Percentiles rank a stretch among this genome's conserved stretches.
phyloP scores from a whole-genome alignment of 768 basidiomycete genomes.

The Mrakia blollopis region DNA sequence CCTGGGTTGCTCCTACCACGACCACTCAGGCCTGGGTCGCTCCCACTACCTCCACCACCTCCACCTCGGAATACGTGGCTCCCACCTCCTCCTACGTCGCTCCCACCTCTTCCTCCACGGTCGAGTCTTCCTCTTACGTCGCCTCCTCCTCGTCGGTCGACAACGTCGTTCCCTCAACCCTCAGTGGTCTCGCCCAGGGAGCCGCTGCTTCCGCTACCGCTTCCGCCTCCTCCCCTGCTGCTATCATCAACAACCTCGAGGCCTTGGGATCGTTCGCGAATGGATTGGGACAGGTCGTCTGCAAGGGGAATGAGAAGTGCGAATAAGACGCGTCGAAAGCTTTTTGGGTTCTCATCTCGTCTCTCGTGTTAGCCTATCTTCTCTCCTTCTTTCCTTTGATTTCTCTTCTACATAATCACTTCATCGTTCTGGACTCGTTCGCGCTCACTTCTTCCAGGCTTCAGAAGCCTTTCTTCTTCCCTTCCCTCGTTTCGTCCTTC shows the following conservation, averaged over 20 bases:
- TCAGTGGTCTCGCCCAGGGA: not conserved
- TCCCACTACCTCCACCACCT: constrained; percentile 15
- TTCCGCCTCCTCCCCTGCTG: not conserved
- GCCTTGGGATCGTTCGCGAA: constrained; percentile 19
- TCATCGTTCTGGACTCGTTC: not conserved
- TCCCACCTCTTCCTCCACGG: not conserved
- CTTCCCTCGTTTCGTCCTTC: not conserved
- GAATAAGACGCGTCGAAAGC: not conserved
- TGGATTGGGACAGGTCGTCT: constrained; percentile 22
- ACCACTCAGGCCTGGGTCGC: constrained; percentile 19
- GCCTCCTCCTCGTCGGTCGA: not conserved
- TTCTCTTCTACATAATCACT: not conserved
- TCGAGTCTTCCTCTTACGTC: constrained; percentile 13
- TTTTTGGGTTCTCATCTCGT: not conserved
- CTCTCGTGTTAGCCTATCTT: not conserved
- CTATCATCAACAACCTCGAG: constrained; percentile 26
- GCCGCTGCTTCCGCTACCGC: not conserved
- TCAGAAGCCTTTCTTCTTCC: not conserved
- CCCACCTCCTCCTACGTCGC: constrained; percentile 16
- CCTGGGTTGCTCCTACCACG: constrained; percentile 16
- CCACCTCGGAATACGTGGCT: not conserved
- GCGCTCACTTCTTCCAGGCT: not conserved
- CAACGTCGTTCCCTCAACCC: not conserved
- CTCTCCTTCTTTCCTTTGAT: not conserved
- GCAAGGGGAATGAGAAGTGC: constrained; percentile 29